phyloP scores from a whole-genome alignment of 331 rosid species.

The Dryas integrifolia region DNA sequence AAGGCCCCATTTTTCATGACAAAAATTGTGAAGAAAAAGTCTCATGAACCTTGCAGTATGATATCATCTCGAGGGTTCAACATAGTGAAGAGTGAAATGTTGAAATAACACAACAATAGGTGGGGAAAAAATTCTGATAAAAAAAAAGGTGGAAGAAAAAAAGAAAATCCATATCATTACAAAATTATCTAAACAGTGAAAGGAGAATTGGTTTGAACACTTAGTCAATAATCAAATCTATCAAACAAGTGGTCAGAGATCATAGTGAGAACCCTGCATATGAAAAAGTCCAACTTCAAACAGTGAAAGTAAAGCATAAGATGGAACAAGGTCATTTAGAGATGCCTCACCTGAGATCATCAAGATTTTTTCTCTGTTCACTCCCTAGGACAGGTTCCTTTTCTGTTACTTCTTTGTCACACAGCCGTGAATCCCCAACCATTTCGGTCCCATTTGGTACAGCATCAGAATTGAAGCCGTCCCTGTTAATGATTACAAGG shows the following conservation, averaged over 20 bases:
- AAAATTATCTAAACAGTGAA: not conserved
- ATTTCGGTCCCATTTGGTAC: slow-evolving; percentile 31
- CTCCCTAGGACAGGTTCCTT: slow-evolving; percentile 34
- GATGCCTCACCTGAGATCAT: slow-evolving; percentile 45
- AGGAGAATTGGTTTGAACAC: not conserved
- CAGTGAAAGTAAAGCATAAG: not conserved
- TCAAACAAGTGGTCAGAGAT: not conserved
- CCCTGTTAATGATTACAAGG: slow-evolving; percentile 44
- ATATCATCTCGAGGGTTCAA: slow-evolving; percentile 5
- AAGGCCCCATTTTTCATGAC: not conserved
- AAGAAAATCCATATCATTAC: not conserved
- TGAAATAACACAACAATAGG: not conserved
- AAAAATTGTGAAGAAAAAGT: not conserved
- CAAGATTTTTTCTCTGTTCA: slow-evolving; percentile 32
- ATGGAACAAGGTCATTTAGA: slow-evolving; percentile 6
- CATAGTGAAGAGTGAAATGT: not conserved
- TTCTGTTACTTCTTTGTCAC: slow-evolving; percentile 39
- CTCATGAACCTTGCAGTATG: not conserved
- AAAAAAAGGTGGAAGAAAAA: not conserved
- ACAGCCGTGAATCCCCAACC: slow-evolving; percentile 31
- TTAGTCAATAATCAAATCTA: not conserved
- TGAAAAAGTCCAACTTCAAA: not conserved
- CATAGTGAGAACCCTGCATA: not conserved
- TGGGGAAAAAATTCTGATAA: no score
- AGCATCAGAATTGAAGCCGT: slow-evolving; percentile 40